A percentile compares a stretch with the other conserved stretches of the same genome.
These are phyloP conservation scores for Colletotrichum theobromicola DNA, from an alignment of 2,329 filamentous ascomycete genomes.

Conservation along the genomic window DNA sequence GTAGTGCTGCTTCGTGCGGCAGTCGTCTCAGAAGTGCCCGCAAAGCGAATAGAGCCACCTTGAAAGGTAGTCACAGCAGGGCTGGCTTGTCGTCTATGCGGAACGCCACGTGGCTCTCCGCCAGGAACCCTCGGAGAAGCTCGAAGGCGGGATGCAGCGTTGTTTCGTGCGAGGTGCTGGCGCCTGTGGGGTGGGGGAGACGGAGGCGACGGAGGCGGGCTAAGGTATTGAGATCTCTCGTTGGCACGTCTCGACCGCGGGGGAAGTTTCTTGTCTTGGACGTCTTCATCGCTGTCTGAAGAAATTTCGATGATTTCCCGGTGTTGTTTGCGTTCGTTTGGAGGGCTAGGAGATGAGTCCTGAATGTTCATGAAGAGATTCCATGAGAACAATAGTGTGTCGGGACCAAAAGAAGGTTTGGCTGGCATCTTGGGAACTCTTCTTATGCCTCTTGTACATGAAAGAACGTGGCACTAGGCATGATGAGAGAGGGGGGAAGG, in stretches of 20 bases:
- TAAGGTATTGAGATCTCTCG: not conserved
- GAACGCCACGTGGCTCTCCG: not conserved
- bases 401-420: not conserved
- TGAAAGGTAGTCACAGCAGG: not conserved
- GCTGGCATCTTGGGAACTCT: not conserved
- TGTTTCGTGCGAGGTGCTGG: not conserved
- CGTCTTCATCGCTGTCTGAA: not conserved
- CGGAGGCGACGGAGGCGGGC: not conserved
- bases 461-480: not conserved
- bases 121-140: not conserved
- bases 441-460: not conserved
- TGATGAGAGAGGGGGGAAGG: not conserved
- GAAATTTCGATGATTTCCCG: not conserved
- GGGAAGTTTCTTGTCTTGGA: not conserved
- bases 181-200: not conserved
- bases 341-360: not conserved
- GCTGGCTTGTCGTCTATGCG: not conserved
- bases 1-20: not conserved
- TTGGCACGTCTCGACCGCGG: not conserved
- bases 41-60: not conserved
- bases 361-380: not conserved
- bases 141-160: not conserved
- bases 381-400: not conserved
- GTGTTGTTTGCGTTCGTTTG: not conserved
- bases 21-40: not conserved